A percentile compares a stretch with the other conserved stretches of the same genome.
These are phyloP conservation scores for Juncus effusus DNA, from an alignment of 176 grass and related monocot species.

Conservation along the genomic window DNA sequence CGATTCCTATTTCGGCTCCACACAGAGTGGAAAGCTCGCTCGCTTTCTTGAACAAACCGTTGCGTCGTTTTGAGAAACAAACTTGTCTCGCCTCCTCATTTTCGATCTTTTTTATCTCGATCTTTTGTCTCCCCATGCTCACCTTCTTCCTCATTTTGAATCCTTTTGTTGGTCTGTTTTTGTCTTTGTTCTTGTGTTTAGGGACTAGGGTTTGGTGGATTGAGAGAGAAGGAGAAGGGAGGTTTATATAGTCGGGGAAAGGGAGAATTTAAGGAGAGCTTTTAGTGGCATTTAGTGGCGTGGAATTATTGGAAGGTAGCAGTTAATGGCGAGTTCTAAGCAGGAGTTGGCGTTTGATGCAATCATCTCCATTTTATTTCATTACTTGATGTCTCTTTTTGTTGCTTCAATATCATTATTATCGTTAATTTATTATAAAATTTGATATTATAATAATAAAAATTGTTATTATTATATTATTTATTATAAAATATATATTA, in stretches of 20 bases:
- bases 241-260: neutral
- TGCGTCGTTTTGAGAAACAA: slow-evolving; percentile 52
- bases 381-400: too few relatives aligned
- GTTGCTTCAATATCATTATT: too few relatives aligned
- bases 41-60: slow-evolving; percentile 45
- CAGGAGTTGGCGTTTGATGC: neutral
- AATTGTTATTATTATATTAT: too few relatives aligned
- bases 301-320: neutral
- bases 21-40: slow-evolving; percentile 50
- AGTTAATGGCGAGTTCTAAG: neutral
- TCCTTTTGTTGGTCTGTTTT: neutral
- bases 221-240: slow-evolving; percentile 2
- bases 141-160: slow-evolving; percentile 25
- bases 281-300: neutral
- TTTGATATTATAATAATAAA: too few relatives aligned
- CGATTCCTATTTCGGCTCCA: slow-evolving; percentile 37
- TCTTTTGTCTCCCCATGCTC: slow-evolving; percentile 25
- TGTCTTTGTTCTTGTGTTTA: neutral
- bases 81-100: slow-evolving; percentile 41
- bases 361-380: neutral
- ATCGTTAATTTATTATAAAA: too few relatives aligned
- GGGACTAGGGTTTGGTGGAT: neutral
- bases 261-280: neutral
- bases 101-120: slow-evolving; percentile 27
- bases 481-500: too few relatives aligned